Percentiles rank a stretch among this genome's conserved stretches.
phyloP scores from a whole-genome alignment of 108 stramenopile species.

The Stephanodiscus triporus region DNA sequence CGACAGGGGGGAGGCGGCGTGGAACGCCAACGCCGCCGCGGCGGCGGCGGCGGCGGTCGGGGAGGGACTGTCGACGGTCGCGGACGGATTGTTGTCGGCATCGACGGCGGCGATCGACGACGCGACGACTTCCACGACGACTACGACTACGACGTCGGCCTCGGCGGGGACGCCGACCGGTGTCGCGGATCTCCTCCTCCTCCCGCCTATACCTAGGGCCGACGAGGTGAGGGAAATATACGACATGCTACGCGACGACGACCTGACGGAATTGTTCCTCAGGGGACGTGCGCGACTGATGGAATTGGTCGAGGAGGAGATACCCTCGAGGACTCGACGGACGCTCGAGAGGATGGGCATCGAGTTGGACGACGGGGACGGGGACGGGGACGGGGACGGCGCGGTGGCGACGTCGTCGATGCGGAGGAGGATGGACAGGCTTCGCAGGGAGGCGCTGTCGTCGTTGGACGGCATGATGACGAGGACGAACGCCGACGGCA shows the following conservation, averaged over 20 bases:
- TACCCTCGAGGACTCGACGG: slow-evolving; percentile 61
- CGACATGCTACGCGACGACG: slow-evolving; percentile 82
- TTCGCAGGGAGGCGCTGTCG: slow-evolving; percentile 69
- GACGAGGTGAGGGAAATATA: slow-evolving; percentile 68
- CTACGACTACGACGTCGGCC: too few relatives aligned
- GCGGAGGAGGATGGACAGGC: slow-evolving; percentile 45
- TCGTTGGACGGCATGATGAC: slow-evolving; percentile 37
- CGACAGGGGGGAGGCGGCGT: slow-evolving; percentile 4
- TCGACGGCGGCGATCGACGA: neutral
- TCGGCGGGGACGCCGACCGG: too few relatives aligned
- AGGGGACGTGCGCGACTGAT: slow-evolving; percentile 68
- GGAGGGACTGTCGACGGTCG: too few relatives aligned
- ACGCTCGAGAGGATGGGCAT: slow-evolving; percentile 71
- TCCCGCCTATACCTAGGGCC: slow-evolving; percentile 30
- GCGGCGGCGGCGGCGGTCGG: neutral
- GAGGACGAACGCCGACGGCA: slow-evolving; percentile 23
- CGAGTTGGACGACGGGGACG: slow-evolving; percentile 43
- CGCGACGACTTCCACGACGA: too few relatives aligned
- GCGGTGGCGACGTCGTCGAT: slow-evolving; percentile 11
- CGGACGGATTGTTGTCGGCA: too few relatives aligned
- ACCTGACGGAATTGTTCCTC: slow-evolving; percentile 70
- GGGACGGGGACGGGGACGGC: slow-evolving; percentile 19
- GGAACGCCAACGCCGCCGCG: neutral
- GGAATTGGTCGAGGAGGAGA: slow-evolving; percentile 64
- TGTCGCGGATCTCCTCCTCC: too few relatives aligned